phyloP scores from a whole-genome alignment of 1,284 basidiomycete genomes.

The Ceratobasidium sp. region DNA sequence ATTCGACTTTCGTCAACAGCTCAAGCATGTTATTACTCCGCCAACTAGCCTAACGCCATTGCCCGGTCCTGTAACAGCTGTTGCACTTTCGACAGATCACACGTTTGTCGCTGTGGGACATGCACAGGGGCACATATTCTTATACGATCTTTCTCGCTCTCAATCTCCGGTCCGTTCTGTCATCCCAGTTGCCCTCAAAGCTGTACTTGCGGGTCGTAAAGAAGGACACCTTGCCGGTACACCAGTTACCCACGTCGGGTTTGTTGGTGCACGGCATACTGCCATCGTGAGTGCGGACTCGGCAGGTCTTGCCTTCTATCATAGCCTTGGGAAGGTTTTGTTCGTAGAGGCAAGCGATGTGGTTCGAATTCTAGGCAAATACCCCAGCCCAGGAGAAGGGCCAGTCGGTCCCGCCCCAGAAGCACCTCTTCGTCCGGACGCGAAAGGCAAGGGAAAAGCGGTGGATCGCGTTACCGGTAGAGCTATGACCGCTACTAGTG shows the following conservation, averaged over 20 bases:
- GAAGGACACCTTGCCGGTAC: slow-evolving; percentile 93
- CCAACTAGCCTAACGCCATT: slow-evolving; percentile 56
- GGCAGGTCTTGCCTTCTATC: slow-evolving; percentile 92
- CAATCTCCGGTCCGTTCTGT: slow-evolving; percentile 72
- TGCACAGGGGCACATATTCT: slow-evolving; percentile 80
- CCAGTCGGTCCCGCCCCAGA: slow-evolving; percentile 32
- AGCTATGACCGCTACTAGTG: slow-evolving; percentile 42
- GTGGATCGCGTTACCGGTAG: not conserved
- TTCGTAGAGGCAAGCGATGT: slow-evolving; percentile 97
- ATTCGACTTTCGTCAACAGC: slow-evolving; percentile 89
- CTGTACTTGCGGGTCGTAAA: slow-evolving; percentile 80
- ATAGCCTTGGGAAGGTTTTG: slow-evolving; percentile 92
- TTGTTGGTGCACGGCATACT: slow-evolving; percentile 93
- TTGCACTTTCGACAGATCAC: slow-evolving; percentile 92
- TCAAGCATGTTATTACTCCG: slow-evolving; percentile 64
- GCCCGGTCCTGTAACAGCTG: slow-evolving; percentile 84
- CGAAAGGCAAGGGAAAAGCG: slow-evolving; percentile 33
- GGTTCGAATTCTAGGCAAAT: slow-evolving; percentile 91
- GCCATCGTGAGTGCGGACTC: slow-evolving; percentile 93
- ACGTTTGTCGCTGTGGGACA: slow-evolving; percentile 94
- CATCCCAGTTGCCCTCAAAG: slow-evolving; percentile 69
- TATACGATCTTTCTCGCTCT: slow-evolving; percentile 84
- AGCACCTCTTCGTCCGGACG: slow-evolving; percentile 22
- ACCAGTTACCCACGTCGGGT: slow-evolving; percentile 85
- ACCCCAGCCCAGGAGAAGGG: slow-evolving; percentile 64